Conservation (phyloP, 768 basidiomycete species). For the Trametes cingulata region DNA sequence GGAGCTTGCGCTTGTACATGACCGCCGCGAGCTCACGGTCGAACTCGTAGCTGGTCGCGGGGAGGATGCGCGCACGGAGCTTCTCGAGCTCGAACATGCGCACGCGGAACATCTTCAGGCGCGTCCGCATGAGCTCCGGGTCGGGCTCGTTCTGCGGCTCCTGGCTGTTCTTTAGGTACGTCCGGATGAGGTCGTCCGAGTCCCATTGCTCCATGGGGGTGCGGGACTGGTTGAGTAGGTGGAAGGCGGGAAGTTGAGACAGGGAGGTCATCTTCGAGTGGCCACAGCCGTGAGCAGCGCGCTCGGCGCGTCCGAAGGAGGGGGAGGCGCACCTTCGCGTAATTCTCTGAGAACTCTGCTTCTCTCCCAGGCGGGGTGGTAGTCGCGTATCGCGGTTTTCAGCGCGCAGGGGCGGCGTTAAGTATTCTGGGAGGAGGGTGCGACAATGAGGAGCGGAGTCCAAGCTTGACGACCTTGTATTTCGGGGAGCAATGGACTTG, state of each 20-base stretch:
- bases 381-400: not conserved
- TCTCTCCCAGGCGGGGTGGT: not conserved
- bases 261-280: not conserved
- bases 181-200: not conserved
- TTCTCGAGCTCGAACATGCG: constrained; percentile 16
- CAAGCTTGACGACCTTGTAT: constrained; percentile 7
- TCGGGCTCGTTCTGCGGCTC: constrained; percentile 1
- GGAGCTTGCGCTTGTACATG: constrained; percentile 26
- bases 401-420: not conserved
- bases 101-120: constrained; percentile 6
- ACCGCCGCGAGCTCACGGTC: constrained; percentile 18
- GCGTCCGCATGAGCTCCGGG: not conserved
- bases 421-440: not conserved
- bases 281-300: not conserved
- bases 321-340: not conserved
- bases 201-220: constrained; percentile 11
- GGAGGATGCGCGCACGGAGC: constrained; percentile 15
- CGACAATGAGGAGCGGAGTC: not conserved
- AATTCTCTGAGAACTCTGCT: not conserved
- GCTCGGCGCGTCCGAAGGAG: not conserved
- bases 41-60: constrained; percentile 20
- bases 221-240: not conserved
- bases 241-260: not conserved
- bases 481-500: not conserved
- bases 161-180: not conserved